A percentile compares a stretch with the other conserved stretches of the same genome.
Conservation (phyloP, 257 asterid genomes). For the Petrea volubilis region DNA sequence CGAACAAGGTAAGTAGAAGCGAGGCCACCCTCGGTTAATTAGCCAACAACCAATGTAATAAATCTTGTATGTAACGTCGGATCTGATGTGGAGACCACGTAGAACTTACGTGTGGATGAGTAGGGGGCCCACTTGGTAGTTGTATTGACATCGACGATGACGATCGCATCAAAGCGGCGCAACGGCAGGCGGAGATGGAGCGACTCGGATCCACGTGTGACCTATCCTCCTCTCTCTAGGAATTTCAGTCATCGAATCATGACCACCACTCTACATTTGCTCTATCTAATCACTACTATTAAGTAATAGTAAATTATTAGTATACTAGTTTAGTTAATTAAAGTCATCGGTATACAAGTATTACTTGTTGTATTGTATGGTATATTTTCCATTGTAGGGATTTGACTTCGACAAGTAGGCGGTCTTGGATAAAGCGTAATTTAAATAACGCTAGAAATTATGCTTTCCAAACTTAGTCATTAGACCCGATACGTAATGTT, state of each 20-base stretch:
- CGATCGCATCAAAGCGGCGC: conserved; percentile 50
- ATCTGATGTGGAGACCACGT: conserved; percentile 58
- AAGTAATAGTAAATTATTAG: too few species aligned
- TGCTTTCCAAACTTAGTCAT: too few species aligned
- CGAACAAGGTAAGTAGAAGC: conserved; percentile 1
- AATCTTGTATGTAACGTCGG: conserved; percentile 39
- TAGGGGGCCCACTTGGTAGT: conserved; percentile 23
- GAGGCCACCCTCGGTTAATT: conserved; percentile 8
- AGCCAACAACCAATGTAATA: conserved; percentile 18
- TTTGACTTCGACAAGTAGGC: too few species aligned
- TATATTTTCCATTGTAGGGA: too few species aligned
- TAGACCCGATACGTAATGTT: too few species aligned
- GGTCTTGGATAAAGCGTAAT: too few species aligned
- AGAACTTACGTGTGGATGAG: conserved; percentile 38
- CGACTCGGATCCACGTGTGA: conserved; percentile 50
- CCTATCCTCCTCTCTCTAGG: neutral
- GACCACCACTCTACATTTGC: too few species aligned
- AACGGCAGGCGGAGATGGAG: conserved; percentile 42
- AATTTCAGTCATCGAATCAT: conserved; percentile 30
- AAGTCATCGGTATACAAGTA: too few species aligned
- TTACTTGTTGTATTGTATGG: too few species aligned
- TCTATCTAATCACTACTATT: too few species aligned
- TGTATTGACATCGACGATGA: conserved; percentile 37
- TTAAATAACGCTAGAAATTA: too few species aligned
- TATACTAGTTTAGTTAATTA: too few species aligned